Conservation (phyloP, 1,284 basidiomycete species). For the Cryptococcus sp. region DNA sequence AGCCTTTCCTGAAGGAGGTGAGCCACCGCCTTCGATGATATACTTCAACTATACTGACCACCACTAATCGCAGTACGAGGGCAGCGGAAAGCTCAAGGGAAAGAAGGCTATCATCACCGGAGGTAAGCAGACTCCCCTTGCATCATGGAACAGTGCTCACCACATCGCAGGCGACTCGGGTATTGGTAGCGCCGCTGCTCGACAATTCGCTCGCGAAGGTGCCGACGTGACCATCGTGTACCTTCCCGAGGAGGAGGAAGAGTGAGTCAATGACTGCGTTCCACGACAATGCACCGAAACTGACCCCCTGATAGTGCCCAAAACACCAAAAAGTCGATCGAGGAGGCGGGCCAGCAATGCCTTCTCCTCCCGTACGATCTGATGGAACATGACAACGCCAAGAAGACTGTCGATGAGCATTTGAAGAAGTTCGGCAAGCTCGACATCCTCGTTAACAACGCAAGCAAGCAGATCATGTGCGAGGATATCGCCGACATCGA, state of each 20-base stretch:
- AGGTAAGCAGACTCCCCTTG: slow-evolving; percentile 17
- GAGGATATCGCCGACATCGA: slow-evolving; percentile 58
- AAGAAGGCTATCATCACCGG: slow-evolving; percentile 65
- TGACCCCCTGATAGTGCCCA: slow-evolving; percentile 38
- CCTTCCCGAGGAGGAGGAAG: slow-evolving; percentile 63
- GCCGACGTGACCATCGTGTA: slow-evolving; percentile 67
- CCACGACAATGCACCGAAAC: slow-evolving; percentile 2
- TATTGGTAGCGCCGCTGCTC: slow-evolving; percentile 64
- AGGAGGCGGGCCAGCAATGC: slow-evolving; percentile 55
- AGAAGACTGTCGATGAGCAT: slow-evolving; percentile 59
- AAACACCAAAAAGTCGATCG: slow-evolving; percentile 58
- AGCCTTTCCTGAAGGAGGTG: slow-evolving; percentile 60
- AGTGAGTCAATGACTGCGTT: slow-evolving; percentile 49
- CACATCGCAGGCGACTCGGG: slow-evolving; percentile 57
- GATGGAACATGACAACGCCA: slow-evolving; percentile 57
- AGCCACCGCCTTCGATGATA: slow-evolving; percentile 8
- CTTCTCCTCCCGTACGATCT: slow-evolving; percentile 53
- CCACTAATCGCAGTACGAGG: slow-evolving; percentile 25
- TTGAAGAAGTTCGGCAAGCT: slow-evolving; percentile 59
- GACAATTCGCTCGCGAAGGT: slow-evolving; percentile 67
- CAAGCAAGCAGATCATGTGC: slow-evolving; percentile 62
- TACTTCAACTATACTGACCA: not conserved
- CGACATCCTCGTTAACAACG: slow-evolving; percentile 67
- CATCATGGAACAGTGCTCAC: not conserved
- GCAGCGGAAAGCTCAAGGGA: slow-evolving; percentile 48